phyloP scores from a whole-genome alignment of 2,329 filamentous ascomycete species.

The Diaporthe humulicola region DNA sequence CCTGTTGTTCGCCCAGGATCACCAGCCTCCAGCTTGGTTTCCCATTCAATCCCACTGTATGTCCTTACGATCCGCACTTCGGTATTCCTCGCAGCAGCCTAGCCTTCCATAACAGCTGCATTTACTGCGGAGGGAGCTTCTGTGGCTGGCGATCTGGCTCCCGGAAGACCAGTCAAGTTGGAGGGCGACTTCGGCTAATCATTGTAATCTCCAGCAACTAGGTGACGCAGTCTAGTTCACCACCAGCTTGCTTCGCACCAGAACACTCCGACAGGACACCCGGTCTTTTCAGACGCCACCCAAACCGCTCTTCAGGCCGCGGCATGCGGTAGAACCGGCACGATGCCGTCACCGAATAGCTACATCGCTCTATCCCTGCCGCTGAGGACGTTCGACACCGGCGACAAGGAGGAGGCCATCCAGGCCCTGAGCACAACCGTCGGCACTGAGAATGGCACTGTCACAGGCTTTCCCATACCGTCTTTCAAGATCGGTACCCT shows the following conservation, averaged over 20 bases:
- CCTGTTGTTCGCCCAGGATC: neutral
- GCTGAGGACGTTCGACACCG: slow-evolving; percentile 85
- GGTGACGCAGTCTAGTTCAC: slow-evolving; percentile 24
- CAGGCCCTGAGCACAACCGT: slow-evolving; percentile 80
- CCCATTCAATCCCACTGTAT: slow-evolving; percentile 14
- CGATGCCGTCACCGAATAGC: slow-evolving; percentile 65
- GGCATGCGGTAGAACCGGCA: slow-evolving; percentile 42
- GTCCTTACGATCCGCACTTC: neutral
- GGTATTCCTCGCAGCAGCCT: neutral
- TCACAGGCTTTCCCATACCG: slow-evolving; percentile 84
- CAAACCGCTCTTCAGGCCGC: slow-evolving; percentile 14
- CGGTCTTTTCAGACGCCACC: neutral
- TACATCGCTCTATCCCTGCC: slow-evolving; percentile 94
- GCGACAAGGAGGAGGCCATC: slow-evolving; percentile 85
- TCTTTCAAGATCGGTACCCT: slow-evolving; percentile 98
- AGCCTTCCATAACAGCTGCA: neutral
- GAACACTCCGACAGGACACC: slow-evolving; percentile 1
- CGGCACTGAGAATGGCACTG: slow-evolving; percentile 79
- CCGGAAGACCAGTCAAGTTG: slow-evolving; percentile 9
- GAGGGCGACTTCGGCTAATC: slow-evolving; percentile 21
- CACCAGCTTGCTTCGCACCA: neutral
- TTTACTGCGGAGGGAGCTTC: neutral
- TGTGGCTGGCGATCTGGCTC: neutral
- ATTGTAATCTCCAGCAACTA: slow-evolving; percentile 2
- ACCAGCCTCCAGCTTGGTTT: slow-evolving; percentile 17